Base-by-base conservation (phyloP, 2,329 filamentous ascomycete species). In the Sporothrix variecibatus region DNA sequence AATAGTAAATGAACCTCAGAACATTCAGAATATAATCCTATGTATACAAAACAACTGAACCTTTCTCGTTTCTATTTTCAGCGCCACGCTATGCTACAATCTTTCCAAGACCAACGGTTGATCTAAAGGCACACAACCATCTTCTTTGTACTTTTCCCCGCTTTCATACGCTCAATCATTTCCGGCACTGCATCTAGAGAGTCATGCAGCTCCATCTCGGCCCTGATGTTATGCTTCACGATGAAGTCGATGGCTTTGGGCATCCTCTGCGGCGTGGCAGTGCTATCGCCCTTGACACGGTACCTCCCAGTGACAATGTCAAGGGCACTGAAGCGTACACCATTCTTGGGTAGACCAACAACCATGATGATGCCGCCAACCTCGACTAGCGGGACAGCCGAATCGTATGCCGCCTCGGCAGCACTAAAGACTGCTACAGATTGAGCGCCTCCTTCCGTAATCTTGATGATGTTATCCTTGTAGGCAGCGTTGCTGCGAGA, bases 211-310 rank as follows among this genome's bases (percentile, higher is more conserved):
- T 83, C 82, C 2, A 84, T 82, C 23, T 81, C 81, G 0, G 83
- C 82, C 72, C 82, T 79, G 64, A 84, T 83, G 38, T 79, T 80
- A 73, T 85, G 82, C 76, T 84, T 81, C 11, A 80, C 82, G 2
- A 82, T 84, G 62, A 85, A 85, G 3, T 82, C 81, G 17, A 85
- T 79, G 5, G 83, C 83, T 76, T 84, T 84, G 73, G 80, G 79
- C 81, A 85, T 83, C 20, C 83, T 77, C 78, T 83, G 81, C 2
- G 83, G 83, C 74, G 82, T 83, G 62, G 82, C 79, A 0, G 82
- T 84, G 75, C 81, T 83, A 49, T 84, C 83, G 9, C 81, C 82
- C 76, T 83, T 84, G 76, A 85, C 80, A 40, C 80, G 79, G 76
- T 83, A 85, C 34, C 78, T 0, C 82, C 82, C 26, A 82, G 80